phyloP scores from a whole-genome alignment of 2,329 filamentous ascomycete species.

The Ophiocordyceps unilateralis region DNA sequence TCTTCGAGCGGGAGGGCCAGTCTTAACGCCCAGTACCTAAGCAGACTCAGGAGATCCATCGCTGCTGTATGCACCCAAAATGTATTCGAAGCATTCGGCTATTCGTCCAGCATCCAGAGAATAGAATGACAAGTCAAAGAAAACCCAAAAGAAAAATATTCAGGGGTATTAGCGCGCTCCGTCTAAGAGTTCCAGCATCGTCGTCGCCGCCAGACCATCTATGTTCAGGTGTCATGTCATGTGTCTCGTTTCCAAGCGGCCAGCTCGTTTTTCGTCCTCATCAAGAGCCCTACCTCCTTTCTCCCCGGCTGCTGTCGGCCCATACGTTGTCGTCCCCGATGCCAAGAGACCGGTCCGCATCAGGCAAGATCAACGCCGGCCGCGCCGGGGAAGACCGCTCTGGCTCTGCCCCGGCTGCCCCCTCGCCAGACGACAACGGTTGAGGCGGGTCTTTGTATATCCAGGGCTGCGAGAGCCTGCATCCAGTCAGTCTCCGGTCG shows the following conservation, averaged over 20 bases:
- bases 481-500: not conserved
- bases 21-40: too few relatives aligned
- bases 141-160: too few relatives aligned
- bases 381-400: constrained; percentile 5
- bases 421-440: constrained; percentile 9
- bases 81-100: too few relatives aligned
- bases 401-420: constrained; percentile 11
- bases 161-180: not conserved
- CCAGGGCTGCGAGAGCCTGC: constrained; percentile 53
- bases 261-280: not conserved
- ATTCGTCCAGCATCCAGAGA: too few relatives aligned
- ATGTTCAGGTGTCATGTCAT: not conserved
- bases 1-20: too few relatives aligned
- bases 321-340: constrained; percentile 23
- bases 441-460: constrained; percentile 41
- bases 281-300: not conserved
- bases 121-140: too few relatives aligned
- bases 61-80: too few relatives aligned
- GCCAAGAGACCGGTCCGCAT: constrained; percentile 17
- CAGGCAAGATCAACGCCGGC: constrained; percentile 13
- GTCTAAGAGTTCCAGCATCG: too few relatives aligned
- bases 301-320: constrained; percentile 9
- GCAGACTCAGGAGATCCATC: too few relatives aligned
- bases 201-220: too few relatives aligned
- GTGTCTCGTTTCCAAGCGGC: not conserved